A percentile compares a stretch with the other conserved stretches of the same genome.
Evolutionary conservation across 2,329 filamentous ascomycete species (phyloP).

Genomic region (Colletotrichum lini): DNA sequence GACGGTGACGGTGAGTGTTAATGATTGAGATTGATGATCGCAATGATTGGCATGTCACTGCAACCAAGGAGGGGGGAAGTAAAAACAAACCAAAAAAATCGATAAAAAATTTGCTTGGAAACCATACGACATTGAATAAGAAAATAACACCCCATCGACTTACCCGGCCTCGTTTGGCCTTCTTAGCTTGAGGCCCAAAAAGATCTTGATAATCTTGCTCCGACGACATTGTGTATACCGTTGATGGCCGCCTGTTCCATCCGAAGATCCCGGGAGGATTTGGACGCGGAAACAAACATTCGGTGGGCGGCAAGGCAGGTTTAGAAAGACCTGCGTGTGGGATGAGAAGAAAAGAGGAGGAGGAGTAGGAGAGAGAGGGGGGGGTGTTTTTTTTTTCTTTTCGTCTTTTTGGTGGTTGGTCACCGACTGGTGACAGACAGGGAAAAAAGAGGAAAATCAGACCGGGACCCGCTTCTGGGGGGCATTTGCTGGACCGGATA

Average conservation of each 20-base stretch:
- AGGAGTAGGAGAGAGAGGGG: background rate
- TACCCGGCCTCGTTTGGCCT: conserved; percentile 42
- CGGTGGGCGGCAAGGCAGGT: conserved; percentile 35
- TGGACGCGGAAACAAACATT: conserved; percentile 28
- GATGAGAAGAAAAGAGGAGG: background rate
- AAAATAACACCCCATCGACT: conserved; percentile 14
- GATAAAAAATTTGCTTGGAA: no score
- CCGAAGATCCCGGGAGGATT: conserved; percentile 29
- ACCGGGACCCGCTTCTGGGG: background rate
- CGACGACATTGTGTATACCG: conserved; percentile 32
- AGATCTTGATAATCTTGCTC: conserved; percentile 41
- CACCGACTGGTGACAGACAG: conserved; percentile 32
- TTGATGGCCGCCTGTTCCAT: conserved; percentile 19
- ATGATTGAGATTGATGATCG: background rate
- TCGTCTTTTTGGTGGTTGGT: conserved; percentile 36
- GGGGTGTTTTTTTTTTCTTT: background rate
- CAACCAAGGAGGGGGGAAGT: background rate
- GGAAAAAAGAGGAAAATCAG: conserved; percentile 17
- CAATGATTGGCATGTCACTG: conserved; percentile 4
- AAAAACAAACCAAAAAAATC: background rate
- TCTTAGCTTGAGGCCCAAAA: conserved; percentile 42
- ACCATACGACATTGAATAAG: background rate
- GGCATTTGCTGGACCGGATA: no score
- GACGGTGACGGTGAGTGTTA: background rate
- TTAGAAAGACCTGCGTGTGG: conserved; percentile 20